Conservation (phyloP, 495 filamentous ascomycete genomes). For the Podospora anserina region DNA sequence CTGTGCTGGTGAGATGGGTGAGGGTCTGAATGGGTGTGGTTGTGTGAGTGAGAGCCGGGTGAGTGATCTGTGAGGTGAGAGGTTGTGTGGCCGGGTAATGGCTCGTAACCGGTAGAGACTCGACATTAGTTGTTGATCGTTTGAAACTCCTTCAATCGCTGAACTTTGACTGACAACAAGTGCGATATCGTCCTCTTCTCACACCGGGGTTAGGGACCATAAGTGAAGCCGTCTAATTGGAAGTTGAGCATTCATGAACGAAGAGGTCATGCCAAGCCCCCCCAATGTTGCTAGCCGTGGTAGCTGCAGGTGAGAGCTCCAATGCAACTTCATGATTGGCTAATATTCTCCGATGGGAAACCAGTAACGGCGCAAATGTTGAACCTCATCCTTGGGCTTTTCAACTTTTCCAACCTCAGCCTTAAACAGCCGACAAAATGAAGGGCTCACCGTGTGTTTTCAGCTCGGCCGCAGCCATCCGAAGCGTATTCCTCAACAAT, state of each 20-base stretch:
- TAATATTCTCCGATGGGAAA: slow-evolving; percentile 14
- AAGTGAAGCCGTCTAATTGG: neutral
- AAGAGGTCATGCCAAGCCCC: slow-evolving; percentile 9
- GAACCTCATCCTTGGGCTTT: neutral
- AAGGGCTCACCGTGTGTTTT: slow-evolving; percentile 36
- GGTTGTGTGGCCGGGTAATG: neutral
- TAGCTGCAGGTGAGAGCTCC: neutral
- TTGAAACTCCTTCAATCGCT: neutral
- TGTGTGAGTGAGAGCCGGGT: neutral
- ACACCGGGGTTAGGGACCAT: neutral
- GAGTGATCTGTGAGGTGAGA: neutral
- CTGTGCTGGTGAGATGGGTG: neutral
- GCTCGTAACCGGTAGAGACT: neutral
- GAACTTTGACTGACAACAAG: too few species aligned
- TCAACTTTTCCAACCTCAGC: neutral
- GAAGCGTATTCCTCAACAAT: slow-evolving; percentile 37
- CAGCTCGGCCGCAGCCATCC: slow-evolving; percentile 39
- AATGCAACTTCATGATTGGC: slow-evolving; percentile 15
- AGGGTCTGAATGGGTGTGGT: slow-evolving; percentile 7
- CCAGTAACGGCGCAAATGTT: neutral
- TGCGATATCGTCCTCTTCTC: neutral
- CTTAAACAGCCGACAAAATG: slow-evolving; percentile 25
- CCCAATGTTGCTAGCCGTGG: neutral
- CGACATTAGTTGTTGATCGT: neutral
- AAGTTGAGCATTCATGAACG: neutral